phyloP scores from a whole-genome alignment of 208 protist species.

The Acanthamoeba sp. region DNA sequence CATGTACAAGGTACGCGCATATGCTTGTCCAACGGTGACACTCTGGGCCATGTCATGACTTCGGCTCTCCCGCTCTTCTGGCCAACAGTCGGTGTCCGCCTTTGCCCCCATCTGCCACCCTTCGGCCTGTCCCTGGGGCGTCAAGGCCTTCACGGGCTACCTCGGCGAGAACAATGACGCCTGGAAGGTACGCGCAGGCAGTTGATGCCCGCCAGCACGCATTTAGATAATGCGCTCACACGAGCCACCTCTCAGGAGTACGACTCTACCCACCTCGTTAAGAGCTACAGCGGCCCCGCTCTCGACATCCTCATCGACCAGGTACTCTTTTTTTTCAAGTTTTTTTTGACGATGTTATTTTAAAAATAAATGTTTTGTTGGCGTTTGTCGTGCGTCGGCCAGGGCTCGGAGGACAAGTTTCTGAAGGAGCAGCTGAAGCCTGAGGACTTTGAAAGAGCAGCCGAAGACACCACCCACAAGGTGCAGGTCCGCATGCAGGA shows the following conservation, averaged over 20 bases:
- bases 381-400: neutral
- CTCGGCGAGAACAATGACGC: slow-evolving; percentile 84
- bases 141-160: slow-evolving; percentile 90
- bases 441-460: slow-evolving; percentile 55
- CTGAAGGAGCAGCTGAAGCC: slow-evolving; percentile 79
- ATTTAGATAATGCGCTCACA: neutral
- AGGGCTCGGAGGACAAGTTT: slow-evolving; percentile 84
- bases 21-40: too few species aligned
- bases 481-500: slow-evolving; percentile 82
- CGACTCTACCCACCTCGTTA: slow-evolving; percentile 82
- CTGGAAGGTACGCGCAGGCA: slow-evolving; percentile 81
- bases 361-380: too few species aligned
- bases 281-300: slow-evolving; percentile 67
- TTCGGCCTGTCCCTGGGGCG: slow-evolving; percentile 86
- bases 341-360: too few species aligned
- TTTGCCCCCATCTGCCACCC: slow-evolving; percentile 92
- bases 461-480: neutral
- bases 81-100: slow-evolving; percentile 86
- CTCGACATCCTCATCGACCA: slow-evolving; percentile 87
- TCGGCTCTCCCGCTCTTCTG: neutral
- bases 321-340: too few species aligned
- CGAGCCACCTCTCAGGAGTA: slow-evolving; percentile 72
- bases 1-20: slow-evolving; percentile 73
- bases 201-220: neutral
- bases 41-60: neutral